Conservation (phyloP, 768 basidiomycete genomes). For the Termitomyces sp. region DNA sequence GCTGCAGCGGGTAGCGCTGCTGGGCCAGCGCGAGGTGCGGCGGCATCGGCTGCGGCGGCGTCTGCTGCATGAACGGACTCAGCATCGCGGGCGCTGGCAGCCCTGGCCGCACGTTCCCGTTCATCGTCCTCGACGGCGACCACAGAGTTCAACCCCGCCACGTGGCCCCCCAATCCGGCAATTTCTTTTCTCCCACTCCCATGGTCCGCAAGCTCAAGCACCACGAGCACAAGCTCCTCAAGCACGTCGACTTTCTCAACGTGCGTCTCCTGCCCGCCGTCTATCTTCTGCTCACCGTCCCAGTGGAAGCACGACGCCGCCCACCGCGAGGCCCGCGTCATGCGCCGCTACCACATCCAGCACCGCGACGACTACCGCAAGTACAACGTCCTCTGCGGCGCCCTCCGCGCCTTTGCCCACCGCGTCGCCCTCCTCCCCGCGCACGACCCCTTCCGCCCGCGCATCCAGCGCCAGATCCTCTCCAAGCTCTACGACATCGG, state of each 20-base stretch:
- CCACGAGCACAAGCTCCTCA: slow-evolving; percentile 92
- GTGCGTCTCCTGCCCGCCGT: slow-evolving; percentile 41
- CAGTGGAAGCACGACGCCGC: slow-evolving; percentile 98
- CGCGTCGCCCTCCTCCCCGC: slow-evolving; percentile 82
- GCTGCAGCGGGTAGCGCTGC: slow-evolving; percentile 27
- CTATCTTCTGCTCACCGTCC: too few relatives aligned
- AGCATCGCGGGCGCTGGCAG: slow-evolving; percentile 25
- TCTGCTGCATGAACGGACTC: slow-evolving; percentile 29
- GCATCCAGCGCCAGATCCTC: slow-evolving; percentile 83
- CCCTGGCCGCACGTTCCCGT: slow-evolving; percentile 37
- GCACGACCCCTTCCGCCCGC: slow-evolving; percentile 80
- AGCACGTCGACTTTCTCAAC: slow-evolving; percentile 95
- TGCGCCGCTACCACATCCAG: slow-evolving; percentile 95
- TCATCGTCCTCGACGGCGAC: slow-evolving; percentile 32
- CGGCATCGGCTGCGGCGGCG: slow-evolving; percentile 24
- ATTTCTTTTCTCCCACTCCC: not conserved
- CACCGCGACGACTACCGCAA: slow-evolving; percentile 93
- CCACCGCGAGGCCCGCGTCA: slow-evolving; percentile 85
- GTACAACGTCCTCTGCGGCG: slow-evolving; percentile 96
- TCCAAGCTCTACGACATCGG: slow-evolving; percentile 98
- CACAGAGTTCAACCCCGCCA: not conserved
- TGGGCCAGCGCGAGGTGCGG: slow-evolving; percentile 26
- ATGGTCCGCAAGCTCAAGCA: slow-evolving; percentile 63
- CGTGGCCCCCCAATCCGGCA: not conserved
- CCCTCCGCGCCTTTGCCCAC: slow-evolving; percentile 80